Evolutionary conservation across 306 rosid species (phyloP).

Genomic region (Glycine tomentella): DNA sequence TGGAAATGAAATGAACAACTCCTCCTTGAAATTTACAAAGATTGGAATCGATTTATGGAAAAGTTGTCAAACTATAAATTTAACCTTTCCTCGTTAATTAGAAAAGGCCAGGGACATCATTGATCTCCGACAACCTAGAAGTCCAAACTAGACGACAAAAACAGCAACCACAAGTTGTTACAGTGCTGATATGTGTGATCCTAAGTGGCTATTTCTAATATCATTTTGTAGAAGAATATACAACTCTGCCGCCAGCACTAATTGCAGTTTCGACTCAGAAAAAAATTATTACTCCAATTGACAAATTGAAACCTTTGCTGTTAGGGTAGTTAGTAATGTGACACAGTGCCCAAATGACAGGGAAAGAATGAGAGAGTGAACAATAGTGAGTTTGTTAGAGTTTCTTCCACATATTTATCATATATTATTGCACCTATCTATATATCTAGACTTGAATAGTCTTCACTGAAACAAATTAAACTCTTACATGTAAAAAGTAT

Average conservation of each 20-base stretch:
- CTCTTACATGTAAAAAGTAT: neutral
- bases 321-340: slow-evolving; percentile 67
- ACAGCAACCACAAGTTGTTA: slow-evolving; percentile 52
- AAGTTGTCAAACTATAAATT: slow-evolving; percentile 39
- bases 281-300: slow-evolving; percentile 58
- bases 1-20: slow-evolving; percentile 5
- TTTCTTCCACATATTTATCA: slow-evolving; percentile 44
- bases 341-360: slow-evolving; percentile 61
- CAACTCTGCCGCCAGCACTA: slow-evolving; percentile 59
- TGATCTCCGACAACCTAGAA: slow-evolving; percentile 65
- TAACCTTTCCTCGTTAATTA: slow-evolving; percentile 36
- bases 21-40: slow-evolving; percentile 2
- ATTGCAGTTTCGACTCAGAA: slow-evolving; percentile 52
- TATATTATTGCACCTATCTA: slow-evolving; percentile 25
- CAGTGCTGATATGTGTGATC: slow-evolving; percentile 46
- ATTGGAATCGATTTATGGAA: slow-evolving; percentile 9
- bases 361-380: slow-evolving; percentile 44
- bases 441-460: slow-evolving; percentile 30
- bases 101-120: slow-evolving; percentile 42
- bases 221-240: slow-evolving; percentile 46
- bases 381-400: slow-evolving; percentile 53
- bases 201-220: slow-evolving; percentile 47
- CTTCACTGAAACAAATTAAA: slow-evolving; percentile 15
- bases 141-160: slow-evolving; percentile 56
- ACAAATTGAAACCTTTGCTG: slow-evolving; percentile 51